A percentile compares a stretch with the other conserved stretches of the same genome.
Conservation (phyloP, 257 asterid species). For the Nyctanthes arbortristis region DNA sequence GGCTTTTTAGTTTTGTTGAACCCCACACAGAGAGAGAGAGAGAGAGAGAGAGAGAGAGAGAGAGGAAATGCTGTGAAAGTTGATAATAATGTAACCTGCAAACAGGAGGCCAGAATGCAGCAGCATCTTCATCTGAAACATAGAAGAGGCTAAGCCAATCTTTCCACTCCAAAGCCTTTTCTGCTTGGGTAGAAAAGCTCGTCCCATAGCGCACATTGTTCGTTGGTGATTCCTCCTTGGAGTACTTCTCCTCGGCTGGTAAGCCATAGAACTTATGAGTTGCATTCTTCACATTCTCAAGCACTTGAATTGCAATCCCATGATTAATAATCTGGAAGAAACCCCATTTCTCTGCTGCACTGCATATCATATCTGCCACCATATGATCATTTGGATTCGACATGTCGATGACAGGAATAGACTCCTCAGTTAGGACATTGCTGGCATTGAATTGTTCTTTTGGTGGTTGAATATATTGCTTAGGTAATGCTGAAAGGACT, state of each 20-base stretch:
- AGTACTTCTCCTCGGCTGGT: constrained; percentile 49
- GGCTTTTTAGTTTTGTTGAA: background rate
- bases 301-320: constrained; percentile 44
- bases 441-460: constrained; percentile 23
- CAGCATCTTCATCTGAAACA: constrained; percentile 26
- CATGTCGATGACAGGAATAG: constrained; percentile 51
- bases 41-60: no score
- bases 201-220: constrained; percentile 42
- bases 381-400: constrained; percentile 35
- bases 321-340: constrained; percentile 54
- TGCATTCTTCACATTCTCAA: constrained; percentile 43
- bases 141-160: constrained; percentile 47
- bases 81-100: constrained; percentile 32
- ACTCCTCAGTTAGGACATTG: constrained; percentile 13
- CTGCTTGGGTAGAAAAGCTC: constrained; percentile 45
- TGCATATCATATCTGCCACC: constrained; percentile 34
- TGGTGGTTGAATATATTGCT: constrained; percentile 43
- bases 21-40: background rate
- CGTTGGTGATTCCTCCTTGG: constrained; percentile 50
- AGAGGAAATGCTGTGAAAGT: background rate
- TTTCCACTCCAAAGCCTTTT: constrained; percentile 57
- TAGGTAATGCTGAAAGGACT: constrained; percentile 33
- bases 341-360: constrained; percentile 52
- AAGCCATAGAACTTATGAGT: constrained; percentile 43
- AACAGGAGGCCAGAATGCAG: constrained; percentile 41